phyloP scores from a whole-genome alignment of 768 basidiomycete genomes.

The Phlebiopsis flavidoalba region DNA sequence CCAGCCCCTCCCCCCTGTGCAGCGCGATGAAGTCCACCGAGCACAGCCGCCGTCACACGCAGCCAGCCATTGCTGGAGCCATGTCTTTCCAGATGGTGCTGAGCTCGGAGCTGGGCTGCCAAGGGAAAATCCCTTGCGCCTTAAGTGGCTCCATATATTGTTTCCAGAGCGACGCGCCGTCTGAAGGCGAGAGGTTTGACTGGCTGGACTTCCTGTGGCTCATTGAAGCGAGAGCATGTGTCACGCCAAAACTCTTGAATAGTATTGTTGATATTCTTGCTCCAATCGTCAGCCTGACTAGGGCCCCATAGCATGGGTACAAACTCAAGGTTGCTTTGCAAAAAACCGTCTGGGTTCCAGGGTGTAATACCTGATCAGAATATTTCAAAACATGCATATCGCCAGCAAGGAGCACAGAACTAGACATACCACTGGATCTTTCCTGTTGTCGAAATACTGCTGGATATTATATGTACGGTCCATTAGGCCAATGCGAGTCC shows the following conservation, averaged over 20 bases:
- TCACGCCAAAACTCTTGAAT: constrained; percentile 32
- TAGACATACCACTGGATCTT: constrained; percentile 45
- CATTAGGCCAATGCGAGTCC: constrained; percentile 48
- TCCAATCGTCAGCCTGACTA: constrained; percentile 33
- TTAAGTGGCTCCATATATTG: constrained; percentile 47
- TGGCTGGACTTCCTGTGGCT: constrained; percentile 43
- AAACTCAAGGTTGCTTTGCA: constrained; percentile 42
- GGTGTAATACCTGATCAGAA: constrained; percentile 43
- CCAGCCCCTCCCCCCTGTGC: no score
- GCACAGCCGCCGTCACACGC: constrained; percentile 46
- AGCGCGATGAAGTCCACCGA: constrained; percentile 54
- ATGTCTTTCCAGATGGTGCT: constrained; percentile 46
- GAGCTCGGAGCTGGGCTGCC: constrained; percentile 52
- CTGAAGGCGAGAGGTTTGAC: constrained; percentile 42
- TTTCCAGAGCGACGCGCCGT: constrained; percentile 49
- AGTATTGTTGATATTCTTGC: constrained; percentile 35
- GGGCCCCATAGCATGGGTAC: constrained; percentile 55
- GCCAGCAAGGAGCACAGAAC: not conserved
- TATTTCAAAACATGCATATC: no score
- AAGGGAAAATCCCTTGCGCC: constrained; percentile 36
- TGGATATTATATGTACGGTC: constrained; percentile 33
- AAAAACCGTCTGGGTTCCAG: constrained; percentile 35
- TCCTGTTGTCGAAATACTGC: constrained; percentile 38
- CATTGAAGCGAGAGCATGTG: constrained; percentile 48
- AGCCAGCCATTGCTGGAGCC: constrained; percentile 48